Evolutionary conservation across 2,329 filamentous ascomycete species (phyloP).

Genomic region (Tolypocladium tropicale): DNA sequence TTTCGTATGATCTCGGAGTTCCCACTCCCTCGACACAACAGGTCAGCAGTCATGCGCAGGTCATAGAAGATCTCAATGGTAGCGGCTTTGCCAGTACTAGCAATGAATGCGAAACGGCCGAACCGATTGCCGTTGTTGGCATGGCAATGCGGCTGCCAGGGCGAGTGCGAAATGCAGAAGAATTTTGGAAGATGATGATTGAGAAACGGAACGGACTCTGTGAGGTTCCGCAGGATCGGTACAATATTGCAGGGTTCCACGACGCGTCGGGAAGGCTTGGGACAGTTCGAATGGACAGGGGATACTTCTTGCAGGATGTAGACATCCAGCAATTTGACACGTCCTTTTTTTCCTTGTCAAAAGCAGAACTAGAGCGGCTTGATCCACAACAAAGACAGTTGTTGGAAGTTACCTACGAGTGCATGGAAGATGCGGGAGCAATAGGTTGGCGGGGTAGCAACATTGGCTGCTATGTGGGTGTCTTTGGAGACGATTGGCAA

Average conservation of each 20-base stretch:
- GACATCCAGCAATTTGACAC: constrained; percentile 12
- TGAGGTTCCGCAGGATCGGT: constrained; percentile 6
- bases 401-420: constrained; percentile 16
- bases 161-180: constrained; percentile 20
- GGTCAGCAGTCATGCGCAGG: neutral
- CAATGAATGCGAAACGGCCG: neutral
- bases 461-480: constrained; percentile 7
- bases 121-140: constrained; percentile 28
- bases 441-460: neutral
- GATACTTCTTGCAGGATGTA: constrained; percentile 15
- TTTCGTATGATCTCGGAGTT: neutral
- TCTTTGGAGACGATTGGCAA: constrained; percentile 7
- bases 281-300: constrained; percentile 3
- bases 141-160: constrained; percentile 30
- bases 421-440: constrained; percentile 6
- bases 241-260: constrained; percentile 7
- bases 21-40: neutral
- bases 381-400: constrained; percentile 22
- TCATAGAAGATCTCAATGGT: neutral
- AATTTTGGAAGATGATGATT: constrained; percentile 27
- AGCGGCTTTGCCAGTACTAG: neutral
- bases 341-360: constrained; percentile 12
- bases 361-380: constrained; percentile 13
- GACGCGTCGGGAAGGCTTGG: constrained; percentile 4
- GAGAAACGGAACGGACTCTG: constrained; percentile 4